Base-by-base conservation (phyloP, 768 basidiomycete genomes). In the Phylloporus scabripes region DNA sequence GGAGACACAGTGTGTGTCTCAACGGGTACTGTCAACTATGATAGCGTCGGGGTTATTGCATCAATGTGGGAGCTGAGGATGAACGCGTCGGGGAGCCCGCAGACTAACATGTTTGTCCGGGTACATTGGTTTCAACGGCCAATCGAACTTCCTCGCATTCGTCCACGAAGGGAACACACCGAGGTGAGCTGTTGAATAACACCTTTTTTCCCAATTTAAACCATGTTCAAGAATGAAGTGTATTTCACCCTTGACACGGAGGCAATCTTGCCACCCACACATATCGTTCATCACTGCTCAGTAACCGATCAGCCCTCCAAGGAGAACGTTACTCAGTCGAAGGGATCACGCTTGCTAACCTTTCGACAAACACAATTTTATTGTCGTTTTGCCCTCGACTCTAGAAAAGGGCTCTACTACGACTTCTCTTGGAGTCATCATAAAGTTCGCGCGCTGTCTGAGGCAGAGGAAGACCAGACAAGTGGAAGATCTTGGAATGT, bases 101-200 rank as follows among this genome's bases (percentile, higher is more conserved):
- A 45, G 20, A 56, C 64, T 32, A 74, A 69, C 42, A 80, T 82
- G 72, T 73, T 77, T 48, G 65, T 85, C 20, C 74, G 77, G 23
- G 66, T 90, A 20, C 87, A 88, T 56, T 91, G 87, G 87, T 91
- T 90, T 58, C 67, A 86, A 52, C 69, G 80, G 28, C 86, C 85
- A 1, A 65, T 69, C 0, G 81, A 90, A 60, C 68, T 89, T 50
- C 76, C 86, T 7, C 67, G 68, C 21, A 68, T 81, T 45, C 73
- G 87, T 11, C 80, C 79, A 1, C 77, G 78, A 53, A 74, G 86
- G 37, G 77, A 80, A 15, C 77, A 83, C 61, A 58, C 69, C 39
- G 74, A 83, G 67, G 87, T 87, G 48, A 41, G 75, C 60, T 8
- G 12, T 48, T 14, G n/a, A 39, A 9, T 20, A 12, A 11, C 33